phyloP scores from a whole-genome alignment of 768 basidiomycete species.

The Mycena metata region DNA sequence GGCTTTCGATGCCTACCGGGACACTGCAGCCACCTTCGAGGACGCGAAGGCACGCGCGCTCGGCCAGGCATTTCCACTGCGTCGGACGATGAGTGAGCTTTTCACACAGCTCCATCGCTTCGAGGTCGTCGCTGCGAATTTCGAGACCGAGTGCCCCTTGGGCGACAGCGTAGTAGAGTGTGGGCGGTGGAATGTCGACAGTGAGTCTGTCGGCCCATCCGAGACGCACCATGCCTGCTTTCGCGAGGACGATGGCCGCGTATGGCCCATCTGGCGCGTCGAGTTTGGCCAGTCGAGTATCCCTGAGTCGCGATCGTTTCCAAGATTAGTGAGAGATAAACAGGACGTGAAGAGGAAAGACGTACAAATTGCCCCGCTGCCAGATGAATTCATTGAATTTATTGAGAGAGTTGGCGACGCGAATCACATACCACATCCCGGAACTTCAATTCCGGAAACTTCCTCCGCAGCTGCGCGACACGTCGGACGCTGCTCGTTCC shows the following conservation, averaged over 20 bases:
- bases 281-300: slow-evolving; percentile 93
- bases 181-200: slow-evolving; percentile 77
- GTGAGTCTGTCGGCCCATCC: slow-evolving; percentile 83
- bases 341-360: slow-evolving; percentile 28
- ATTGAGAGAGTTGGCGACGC: background rate
- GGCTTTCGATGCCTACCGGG: slow-evolving; percentile 86
- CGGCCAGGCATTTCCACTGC: slow-evolving; percentile 82
- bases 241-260: slow-evolving; percentile 92
- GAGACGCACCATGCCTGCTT: slow-evolving; percentile 91
- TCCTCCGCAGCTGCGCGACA: slow-evolving; percentile 88
- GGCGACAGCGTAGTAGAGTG: slow-evolving; percentile 89
- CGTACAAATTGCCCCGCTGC: slow-evolving; percentile 91
- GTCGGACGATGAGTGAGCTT: slow-evolving; percentile 83
- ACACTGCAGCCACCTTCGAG: slow-evolving; percentile 98
- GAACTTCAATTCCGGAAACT: slow-evolving; percentile 82
- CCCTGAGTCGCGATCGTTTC: slow-evolving; percentile 57
- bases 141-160: slow-evolving; percentile 95
- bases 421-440: slow-evolving; percentile 81
- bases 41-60: slow-evolving; percentile 88
- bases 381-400: slow-evolving; percentile 15
- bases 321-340: slow-evolving; percentile 14
- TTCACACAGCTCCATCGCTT: slow-evolving; percentile 73
- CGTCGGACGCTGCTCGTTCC: slow-evolving; percentile 95
- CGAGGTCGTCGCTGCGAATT: slow-evolving; percentile 75
- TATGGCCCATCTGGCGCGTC: slow-evolving; percentile 88